phyloP scores from a whole-genome alignment of 345 rosid genomes.

The Viola odorata region DNA sequence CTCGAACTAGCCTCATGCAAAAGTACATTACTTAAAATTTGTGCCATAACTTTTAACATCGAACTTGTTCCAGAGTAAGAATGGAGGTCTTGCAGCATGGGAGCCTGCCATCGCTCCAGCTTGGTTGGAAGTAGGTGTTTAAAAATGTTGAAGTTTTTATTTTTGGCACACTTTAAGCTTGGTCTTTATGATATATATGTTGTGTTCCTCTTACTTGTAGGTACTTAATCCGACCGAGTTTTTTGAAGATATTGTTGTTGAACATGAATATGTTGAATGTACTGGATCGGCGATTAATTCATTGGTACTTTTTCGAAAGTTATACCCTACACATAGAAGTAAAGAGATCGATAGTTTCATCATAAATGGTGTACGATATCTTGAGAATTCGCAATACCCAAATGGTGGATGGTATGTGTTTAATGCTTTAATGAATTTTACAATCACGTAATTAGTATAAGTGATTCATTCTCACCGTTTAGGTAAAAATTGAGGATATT shows the following conservation, averaged over 20 bases:
- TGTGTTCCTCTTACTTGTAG: neutral
- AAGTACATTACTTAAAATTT: neutral
- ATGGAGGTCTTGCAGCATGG: slow-evolving; percentile 42
- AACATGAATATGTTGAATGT: slow-evolving; percentile 24
- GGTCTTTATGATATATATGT: no score
- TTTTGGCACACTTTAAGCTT: neutral
- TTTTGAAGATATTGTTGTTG: slow-evolving; percentile 14
- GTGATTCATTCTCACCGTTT: neutral
- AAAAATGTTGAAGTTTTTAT: neutral
- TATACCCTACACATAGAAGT: slow-evolving; percentile 17
- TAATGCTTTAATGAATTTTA: neutral
- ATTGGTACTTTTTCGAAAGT: slow-evolving; percentile 10
- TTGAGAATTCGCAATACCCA: slow-evolving; percentile 15
- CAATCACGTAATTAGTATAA: neutral
- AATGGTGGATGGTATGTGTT: slow-evolving; percentile 23
- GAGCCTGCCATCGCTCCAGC: slow-evolving; percentile 21
- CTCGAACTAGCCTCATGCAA: neutral
- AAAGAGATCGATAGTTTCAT: slow-evolving; percentile 18
- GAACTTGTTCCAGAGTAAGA: slow-evolving; percentile 25
- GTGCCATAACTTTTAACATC: neutral
- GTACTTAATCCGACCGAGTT: slow-evolving; percentile 23
- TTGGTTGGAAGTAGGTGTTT: slow-evolving; percentile 25
- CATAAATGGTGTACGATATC: slow-evolving; percentile 1
- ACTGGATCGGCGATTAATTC: slow-evolving; percentile 21
- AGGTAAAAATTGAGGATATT: neutral